These are phyloP conservation scores for Penicillium dipodomyicola DNA, from an alignment of 495 filamentous ascomycete genomes.

Conservation along the genomic window DNA sequence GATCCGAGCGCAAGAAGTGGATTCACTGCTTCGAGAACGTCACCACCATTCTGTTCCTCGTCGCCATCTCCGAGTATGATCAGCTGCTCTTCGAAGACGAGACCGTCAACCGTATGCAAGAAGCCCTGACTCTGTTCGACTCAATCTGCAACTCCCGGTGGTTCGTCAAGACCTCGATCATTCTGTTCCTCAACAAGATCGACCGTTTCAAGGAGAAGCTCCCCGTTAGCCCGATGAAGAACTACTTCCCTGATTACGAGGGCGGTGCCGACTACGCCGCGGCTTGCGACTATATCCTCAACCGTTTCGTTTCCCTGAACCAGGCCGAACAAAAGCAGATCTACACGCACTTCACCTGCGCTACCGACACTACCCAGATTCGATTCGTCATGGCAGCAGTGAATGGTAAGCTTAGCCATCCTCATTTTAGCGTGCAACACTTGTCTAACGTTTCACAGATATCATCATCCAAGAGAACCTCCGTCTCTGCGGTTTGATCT, in stretches of 20 bases:
- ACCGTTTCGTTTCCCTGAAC: slow-evolving; percentile 94
- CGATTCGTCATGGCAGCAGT: slow-evolving; percentile 99
- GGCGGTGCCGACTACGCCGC: slow-evolving; percentile 87
- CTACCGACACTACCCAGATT: slow-evolving; percentile 96
- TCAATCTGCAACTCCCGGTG: slow-evolving; percentile 99
- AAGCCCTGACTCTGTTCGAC: slow-evolving; percentile 96
- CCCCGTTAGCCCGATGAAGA: slow-evolving; percentile 98
- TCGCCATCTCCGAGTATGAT: slow-evolving; percentile 99
- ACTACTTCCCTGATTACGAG: slow-evolving; percentile 99
- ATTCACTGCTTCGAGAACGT: slow-evolving; percentile 99
- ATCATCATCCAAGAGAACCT: slow-evolving; percentile 99
- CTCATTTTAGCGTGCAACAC: background rate
- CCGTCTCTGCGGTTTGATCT: slow-evolving; percentile 96
- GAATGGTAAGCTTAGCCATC: slow-evolving; percentile 68
- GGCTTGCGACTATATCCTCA: slow-evolving; percentile 95
- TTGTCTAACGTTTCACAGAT: slow-evolving; percentile 52
- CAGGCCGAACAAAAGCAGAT: slow-evolving; percentile 99
- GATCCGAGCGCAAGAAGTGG: slow-evolving; percentile 99
- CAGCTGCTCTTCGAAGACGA: slow-evolving; percentile 94
- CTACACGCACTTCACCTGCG: slow-evolving; percentile 99
- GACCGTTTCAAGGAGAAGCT: slow-evolving; percentile 99
- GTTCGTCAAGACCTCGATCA: slow-evolving; percentile 99
- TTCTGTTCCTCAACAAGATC: slow-evolving; percentile 99
- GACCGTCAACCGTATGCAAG: slow-evolving; percentile 94
- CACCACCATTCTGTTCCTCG: slow-evolving; percentile 96